Evolutionary conservation across 1,284 basidiomycete genomes (phyloP).

Genomic region (Cryptococcus jaspeensis): DNA sequence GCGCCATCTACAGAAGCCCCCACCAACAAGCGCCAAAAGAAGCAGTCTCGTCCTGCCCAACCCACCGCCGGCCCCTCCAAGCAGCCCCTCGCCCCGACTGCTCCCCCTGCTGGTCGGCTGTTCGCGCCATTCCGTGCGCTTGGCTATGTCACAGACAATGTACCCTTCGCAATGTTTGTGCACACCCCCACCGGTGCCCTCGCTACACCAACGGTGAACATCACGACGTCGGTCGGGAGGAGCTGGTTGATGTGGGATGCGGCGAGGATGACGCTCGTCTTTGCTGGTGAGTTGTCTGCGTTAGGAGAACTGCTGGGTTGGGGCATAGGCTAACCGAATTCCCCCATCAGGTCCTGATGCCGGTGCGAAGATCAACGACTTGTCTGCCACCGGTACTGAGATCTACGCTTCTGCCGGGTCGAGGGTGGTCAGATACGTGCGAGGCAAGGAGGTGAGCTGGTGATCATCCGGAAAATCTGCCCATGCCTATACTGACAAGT

Average conservation of each 20-base stretch:
- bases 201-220: conserved; percentile 73
- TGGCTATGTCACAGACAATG: conserved; percentile 85
- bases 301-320: not conserved
- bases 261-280: conserved; percentile 84
- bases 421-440: conserved; percentile 71
- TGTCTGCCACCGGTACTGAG: conserved; percentile 80
- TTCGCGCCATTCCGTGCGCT: conserved; percentile 95
- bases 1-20: not conserved
- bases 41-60: conserved; percentile 7
- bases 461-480: conserved; percentile 34
- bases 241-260: conserved; percentile 98
- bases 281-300: conserved; percentile 69
- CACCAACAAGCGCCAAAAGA: conserved; percentile 13
- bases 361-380: conserved; percentile 66
- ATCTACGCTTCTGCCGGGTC: conserved; percentile 77
- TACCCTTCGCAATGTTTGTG: conserved; percentile 85
- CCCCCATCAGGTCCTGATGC: conserved; percentile 68
- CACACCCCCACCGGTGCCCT: conserved; percentile 83
- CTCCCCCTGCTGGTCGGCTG: conserved; percentile 52
- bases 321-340: not conserved
- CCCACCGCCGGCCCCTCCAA: conserved; percentile 22
- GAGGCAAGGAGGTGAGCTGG: conserved; percentile 76
- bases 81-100: not conserved
- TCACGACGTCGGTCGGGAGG: conserved; percentile 84
- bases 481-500: not conserved